Percentiles rank a stretch among this genome's conserved stretches.
Evolutionary conservation across 768 basidiomycete genomes (phyloP).

Genomic region (Leccinum variicolor): DNA sequence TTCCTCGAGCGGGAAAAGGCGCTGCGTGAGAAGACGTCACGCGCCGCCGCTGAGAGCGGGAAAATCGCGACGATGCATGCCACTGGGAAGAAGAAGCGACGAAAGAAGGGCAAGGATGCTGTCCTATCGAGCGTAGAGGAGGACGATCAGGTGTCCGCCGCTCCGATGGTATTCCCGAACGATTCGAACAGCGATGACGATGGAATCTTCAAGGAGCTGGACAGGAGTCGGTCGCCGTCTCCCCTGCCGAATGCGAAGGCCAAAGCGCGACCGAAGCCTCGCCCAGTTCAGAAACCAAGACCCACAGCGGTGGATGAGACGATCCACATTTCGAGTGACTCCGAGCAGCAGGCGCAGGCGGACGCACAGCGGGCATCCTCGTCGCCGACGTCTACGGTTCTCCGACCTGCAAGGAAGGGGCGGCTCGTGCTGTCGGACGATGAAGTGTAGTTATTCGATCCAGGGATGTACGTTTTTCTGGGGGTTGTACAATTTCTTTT

Average conservation of each 20-base stretch:
- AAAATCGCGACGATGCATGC: slow-evolving; percentile 43
- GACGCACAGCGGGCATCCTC: not conserved
- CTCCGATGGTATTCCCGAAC: slow-evolving; percentile 12
- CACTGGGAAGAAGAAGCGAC: slow-evolving; percentile 58
- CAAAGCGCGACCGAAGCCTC: slow-evolving; percentile 35
- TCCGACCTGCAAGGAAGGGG: slow-evolving; percentile 23
- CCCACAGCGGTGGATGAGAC: slow-evolving; percentile 2
- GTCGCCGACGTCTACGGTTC: slow-evolving; percentile 6
- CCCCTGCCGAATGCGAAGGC: slow-evolving; percentile 9
- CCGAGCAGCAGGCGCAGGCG: slow-evolving; percentile 9
- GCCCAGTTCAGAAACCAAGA: slow-evolving; percentile 38
- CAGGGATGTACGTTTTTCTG: slow-evolving; percentile 6
- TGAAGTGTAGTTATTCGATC: slow-evolving; percentile 24
- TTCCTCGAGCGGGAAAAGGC: slow-evolving; percentile 77
- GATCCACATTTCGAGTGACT: slow-evolving; percentile 22
- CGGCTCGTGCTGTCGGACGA: slow-evolving; percentile 39
- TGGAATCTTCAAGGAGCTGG: slow-evolving; percentile 19
- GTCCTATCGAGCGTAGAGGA: slow-evolving; percentile 40
- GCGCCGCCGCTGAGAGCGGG: slow-evolving; percentile 42
- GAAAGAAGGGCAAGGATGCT: slow-evolving; percentile 41
- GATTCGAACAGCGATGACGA: slow-evolving; percentile 22
- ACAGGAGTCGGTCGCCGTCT: slow-evolving; percentile 24
- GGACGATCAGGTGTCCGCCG: slow-evolving; percentile 15
- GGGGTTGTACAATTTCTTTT: slow-evolving; percentile 1
- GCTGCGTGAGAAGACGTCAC: slow-evolving; percentile 51